phyloP scores from a whole-genome alignment of 73 alveolate genomes.

The Paramecium caudatum region DNA sequence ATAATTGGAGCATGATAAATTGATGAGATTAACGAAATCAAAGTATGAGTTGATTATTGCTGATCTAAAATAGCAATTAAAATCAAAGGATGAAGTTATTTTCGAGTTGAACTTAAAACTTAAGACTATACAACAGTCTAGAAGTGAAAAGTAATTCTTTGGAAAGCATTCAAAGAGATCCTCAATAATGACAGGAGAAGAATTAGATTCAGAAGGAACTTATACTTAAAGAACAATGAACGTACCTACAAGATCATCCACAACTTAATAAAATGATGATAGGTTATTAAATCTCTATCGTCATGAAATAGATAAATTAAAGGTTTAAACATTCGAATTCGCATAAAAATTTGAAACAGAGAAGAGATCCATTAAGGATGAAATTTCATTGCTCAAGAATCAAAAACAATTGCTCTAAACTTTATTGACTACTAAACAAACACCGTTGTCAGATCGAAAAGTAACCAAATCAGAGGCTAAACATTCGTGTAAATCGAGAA shows the following conservation, averaged over 20 bases:
- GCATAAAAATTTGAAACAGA: constrained; percentile 64
- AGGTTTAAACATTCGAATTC: constrained; percentile 48
- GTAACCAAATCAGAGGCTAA: constrained; percentile 35
- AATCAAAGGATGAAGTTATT: constrained; percentile 42
- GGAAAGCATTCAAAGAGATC: background rate
- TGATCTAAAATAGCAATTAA: constrained; percentile 42
- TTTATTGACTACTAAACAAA: constrained; percentile 4
- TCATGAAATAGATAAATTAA: constrained; percentile 50
- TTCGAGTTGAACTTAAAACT: background rate
- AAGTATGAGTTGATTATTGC: constrained; percentile 60
- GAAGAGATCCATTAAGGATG: constrained; percentile 39
- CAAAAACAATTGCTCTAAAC: constrained; percentile 26
- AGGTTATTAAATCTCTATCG: constrained; percentile 18
- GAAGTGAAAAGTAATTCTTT: background rate
- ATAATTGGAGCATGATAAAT: constrained; percentile 27
- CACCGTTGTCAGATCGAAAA: constrained; percentile 10
- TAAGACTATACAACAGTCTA: background rate
- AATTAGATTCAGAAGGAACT: constrained; percentile 41
- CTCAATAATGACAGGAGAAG: background rate
- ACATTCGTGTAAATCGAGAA: background rate
- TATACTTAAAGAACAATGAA: background rate
- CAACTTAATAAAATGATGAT: constrained; percentile 30
- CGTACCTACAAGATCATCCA: constrained; percentile 4
- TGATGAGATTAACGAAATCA: constrained; percentile 14
- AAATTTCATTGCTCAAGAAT: constrained; percentile 35